Percentiles rank a stretch among this genome's conserved stretches.
These are phyloP conservation scores for Aspergillus ellipticus DNA, from an alignment of 495 filamentous ascomycete genomes.

Conservation along the genomic window DNA sequence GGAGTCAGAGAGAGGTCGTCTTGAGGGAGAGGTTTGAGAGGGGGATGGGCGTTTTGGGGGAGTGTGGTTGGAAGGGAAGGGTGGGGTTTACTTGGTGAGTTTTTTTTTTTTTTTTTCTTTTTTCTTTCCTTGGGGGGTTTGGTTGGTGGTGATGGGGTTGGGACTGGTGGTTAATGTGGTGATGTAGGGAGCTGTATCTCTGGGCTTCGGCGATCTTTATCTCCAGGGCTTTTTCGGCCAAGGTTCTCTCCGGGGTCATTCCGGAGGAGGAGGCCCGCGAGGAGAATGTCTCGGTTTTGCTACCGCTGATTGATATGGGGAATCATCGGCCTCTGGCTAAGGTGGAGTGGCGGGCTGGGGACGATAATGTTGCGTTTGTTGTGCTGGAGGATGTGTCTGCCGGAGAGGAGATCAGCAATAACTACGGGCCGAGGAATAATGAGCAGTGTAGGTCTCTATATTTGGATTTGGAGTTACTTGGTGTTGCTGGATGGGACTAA, in stretches of 20 bases:
- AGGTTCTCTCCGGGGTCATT: slow-evolving; percentile 40
- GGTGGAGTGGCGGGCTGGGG: slow-evolving; percentile 58
- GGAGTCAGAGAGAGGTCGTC: slow-evolving; percentile 34
- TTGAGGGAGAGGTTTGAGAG: slow-evolving; percentile 51
- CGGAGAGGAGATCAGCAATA: slow-evolving; percentile 60
- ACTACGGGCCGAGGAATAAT: slow-evolving; percentile 66
- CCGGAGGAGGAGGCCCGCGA: slow-evolving; percentile 28
- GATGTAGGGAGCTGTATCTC: slow-evolving; percentile 55
- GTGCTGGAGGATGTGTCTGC: slow-evolving; percentile 42
- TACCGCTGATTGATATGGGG: slow-evolving; percentile 58
- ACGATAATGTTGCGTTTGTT: slow-evolving; percentile 43
- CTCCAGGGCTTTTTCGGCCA: slow-evolving; percentile 52
- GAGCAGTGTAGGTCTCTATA: slow-evolving; percentile 52
- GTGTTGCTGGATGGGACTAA: no score
- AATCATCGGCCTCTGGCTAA: slow-evolving; percentile 57
- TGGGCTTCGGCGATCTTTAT: slow-evolving; percentile 64
- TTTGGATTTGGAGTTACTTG: no score
- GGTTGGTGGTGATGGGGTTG: no score
- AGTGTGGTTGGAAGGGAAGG: slow-evolving; percentile 30
- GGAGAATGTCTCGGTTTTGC: slow-evolving; percentile 48
- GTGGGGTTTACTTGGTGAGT: slow-evolving; percentile 44
- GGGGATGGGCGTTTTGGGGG: slow-evolving; percentile 33
- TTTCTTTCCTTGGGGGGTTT: background rate
- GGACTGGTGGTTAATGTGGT: no score
- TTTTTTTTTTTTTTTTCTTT: background rate